A percentile compares a stretch with the other conserved stretches of the same genome.
These are phyloP conservation scores for Tricholoma saponaceum DNA, from an alignment of 768 basidiomycete species.

Conservation along the genomic window DNA sequence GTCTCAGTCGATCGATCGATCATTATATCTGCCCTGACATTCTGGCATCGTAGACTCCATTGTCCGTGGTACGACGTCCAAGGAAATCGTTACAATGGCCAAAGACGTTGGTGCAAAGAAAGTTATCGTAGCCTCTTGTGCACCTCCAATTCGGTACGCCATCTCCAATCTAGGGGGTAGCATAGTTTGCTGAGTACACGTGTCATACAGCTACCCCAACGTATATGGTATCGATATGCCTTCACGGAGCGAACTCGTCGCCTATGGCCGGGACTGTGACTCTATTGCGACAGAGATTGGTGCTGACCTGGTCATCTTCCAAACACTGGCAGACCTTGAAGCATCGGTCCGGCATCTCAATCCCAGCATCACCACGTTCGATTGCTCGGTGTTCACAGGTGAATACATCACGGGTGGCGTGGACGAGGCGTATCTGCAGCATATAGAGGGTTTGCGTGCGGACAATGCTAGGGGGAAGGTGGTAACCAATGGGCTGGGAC, in stretches of 20 bases:
- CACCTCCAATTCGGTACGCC: constrained; percentile 85
- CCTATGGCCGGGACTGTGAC: constrained; percentile 65
- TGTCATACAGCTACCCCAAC: constrained; percentile 64
- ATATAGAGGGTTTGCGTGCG: constrained; percentile 72
- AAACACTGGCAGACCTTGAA: constrained; percentile 85
- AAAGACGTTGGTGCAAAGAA: constrained; percentile 97
- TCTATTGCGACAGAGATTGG: constrained; percentile 81
- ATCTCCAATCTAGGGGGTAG: too few relatives aligned
- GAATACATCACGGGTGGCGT: constrained; percentile 96
- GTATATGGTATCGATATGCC: constrained; percentile 99
- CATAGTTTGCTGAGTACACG: neutral
- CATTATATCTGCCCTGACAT: constrained; percentile 1
- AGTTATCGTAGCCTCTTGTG: constrained; percentile 94
- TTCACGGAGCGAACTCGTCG: constrained; percentile 89
- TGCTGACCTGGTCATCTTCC: constrained; percentile 95
- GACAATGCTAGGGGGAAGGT: constrained; percentile 73
- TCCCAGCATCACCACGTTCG: constrained; percentile 69
- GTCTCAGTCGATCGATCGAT: constrained; percentile 11
- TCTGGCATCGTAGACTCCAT: constrained; percentile 74
- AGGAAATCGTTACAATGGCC: constrained; percentile 99
- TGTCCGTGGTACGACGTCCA: constrained; percentile 96
- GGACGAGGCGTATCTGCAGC: constrained; percentile 72
- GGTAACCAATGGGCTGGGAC: constrained; percentile 26
- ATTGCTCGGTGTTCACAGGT: constrained; percentile 98
- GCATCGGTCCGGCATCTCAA: constrained; percentile 85